A percentile compares a stretch with the other conserved stretches of the same genome.
Evolutionary conservation across 2,329 filamentous ascomycete genomes (phyloP).

Genomic region (Lachnellula arida): DNA sequence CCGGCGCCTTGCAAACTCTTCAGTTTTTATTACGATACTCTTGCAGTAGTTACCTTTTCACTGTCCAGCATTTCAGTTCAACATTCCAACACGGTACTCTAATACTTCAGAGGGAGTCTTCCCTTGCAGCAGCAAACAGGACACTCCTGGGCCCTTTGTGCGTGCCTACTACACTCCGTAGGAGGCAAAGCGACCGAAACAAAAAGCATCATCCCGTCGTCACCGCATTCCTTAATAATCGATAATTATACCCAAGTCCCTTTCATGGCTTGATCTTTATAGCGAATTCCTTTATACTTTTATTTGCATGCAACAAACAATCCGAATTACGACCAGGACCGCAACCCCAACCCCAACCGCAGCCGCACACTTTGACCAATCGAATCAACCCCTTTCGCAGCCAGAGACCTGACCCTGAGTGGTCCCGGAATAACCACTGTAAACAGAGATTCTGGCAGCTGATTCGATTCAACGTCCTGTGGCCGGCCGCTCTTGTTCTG

Average conservation of each 20-base stretch:
- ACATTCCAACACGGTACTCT: not conserved
- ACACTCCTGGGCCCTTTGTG: not conserved
- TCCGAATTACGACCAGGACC: not conserved
- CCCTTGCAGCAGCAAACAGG: not conserved
- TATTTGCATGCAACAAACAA: not conserved
- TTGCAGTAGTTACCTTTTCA: no score
- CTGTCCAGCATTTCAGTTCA: not conserved
- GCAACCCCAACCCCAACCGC: conserved; percentile 1
- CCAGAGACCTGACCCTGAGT: conserved; percentile 11
- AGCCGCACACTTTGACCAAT: not conserved
- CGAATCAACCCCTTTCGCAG: not conserved
- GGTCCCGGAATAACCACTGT: not conserved
- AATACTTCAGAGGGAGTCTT: not conserved
- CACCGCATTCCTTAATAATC: not conserved
- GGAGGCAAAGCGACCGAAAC: no score
- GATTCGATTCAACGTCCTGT: not conserved
- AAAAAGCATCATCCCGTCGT: no score
- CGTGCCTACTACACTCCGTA: no score
- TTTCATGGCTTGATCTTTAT: conserved; percentile 5
- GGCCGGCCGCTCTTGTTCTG: not conserved
- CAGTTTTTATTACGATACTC: not conserved
- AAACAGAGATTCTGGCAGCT: not conserved
- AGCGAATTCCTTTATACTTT: conserved; percentile 14
- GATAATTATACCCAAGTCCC: not conserved
- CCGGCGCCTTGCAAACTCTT: not conserved